Percentiles rank a stretch among this genome's conserved stretches.
Evolutionary conservation across 1,284 basidiomycete genomes (phyloP).

Genomic region (Pseudozyma hubeiensis): DNA sequence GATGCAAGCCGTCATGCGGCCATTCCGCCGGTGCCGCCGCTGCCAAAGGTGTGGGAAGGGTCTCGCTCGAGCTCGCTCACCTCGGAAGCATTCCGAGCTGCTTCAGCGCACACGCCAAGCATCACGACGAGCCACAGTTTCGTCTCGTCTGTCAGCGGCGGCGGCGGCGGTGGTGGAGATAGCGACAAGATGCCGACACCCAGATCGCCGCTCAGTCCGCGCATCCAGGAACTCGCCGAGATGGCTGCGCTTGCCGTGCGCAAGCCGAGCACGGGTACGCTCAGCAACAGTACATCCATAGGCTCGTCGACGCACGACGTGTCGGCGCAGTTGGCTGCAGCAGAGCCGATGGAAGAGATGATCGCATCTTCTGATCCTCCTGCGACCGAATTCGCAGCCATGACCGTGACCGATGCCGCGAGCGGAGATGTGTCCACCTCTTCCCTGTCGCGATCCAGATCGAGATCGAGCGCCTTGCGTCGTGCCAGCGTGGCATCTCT

Average conservation of each 20-base stretch:
- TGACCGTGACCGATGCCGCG: not conserved
- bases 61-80: constrained; percentile 76
- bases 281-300: constrained; percentile 24
- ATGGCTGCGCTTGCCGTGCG: constrained; percentile 39
- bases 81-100: constrained; percentile 36
- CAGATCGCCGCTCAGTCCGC: constrained; percentile 45
- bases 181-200: constrained; percentile 38
- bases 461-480: constrained; percentile 31
- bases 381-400: not conserved
- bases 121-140: constrained; percentile 35
- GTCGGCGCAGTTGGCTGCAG: constrained; percentile 16
- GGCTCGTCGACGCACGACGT: constrained; percentile 35
- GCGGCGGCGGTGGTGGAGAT: constrained; percentile 26
- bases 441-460: constrained; percentile 7
- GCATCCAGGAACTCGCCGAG: constrained; percentile 43
- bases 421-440: not conserved
- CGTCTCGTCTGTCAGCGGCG: constrained; percentile 31
- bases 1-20: constrained; percentile 26
- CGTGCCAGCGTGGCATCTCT: constrained; percentile 39
- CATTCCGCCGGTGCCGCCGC: constrained; percentile 94
- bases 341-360: constrained; percentile 36
- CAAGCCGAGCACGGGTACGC: constrained; percentile 21
- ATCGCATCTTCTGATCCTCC: constrained; percentile 13
- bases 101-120: constrained; percentile 27
- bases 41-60: constrained; percentile 87